Evolutionary conservation across 2,329 filamentous ascomycete species (phyloP), one percentile per base, ranked within the genome.

Genomic region (Aspergillus quadrilineatus): DNA sequence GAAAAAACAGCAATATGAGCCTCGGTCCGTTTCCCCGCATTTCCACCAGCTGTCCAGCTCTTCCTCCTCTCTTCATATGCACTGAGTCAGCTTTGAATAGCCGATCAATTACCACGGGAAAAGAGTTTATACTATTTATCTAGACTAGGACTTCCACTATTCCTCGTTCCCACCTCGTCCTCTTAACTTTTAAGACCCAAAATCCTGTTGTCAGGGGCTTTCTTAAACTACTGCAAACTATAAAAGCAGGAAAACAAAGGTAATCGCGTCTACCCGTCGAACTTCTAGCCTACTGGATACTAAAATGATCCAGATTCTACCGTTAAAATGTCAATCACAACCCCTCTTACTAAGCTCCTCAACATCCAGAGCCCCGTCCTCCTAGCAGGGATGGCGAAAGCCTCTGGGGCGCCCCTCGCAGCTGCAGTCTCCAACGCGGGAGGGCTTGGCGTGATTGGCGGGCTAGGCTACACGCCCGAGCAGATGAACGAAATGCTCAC

Each of bases 351-450:
- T 62, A 80, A 80, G 53, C 86, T 97, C 50, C 83, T 97, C 51
- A 84, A 85, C 26, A 96, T 97, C 75, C 80, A 87, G 64, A 92
- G 97, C 77, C 93, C 93, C 41, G 87, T 97, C 73, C 79, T 97
- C 64, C 89, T 97, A 17, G 93, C 93, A 34, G 93, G 93, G 67
- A 97, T 97, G 93, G 92, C 93, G 2, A 85, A 89, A 60, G 90
- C 89, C 8, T 92, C 89, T 0, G 87, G 88, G 58, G 90, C 88
- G 0, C 82, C 81, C 15, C 86, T 96, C 46, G 91, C 90, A 6
- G 91, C 91, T 3, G 90, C 91, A 5, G 90, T 96, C 37, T 94
- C 89, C 69, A 95, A 95, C 70, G 90, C 91, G 1, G 92, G 92
- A 60, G 92, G 91, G 0, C 85, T 96, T 8, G 85, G 85, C 60